A percentile compares a stretch with the other conserved stretches of the same genome.
Evolutionary conservation across 1,284 basidiomycete species (phyloP).

Genomic region (Sphaerobolus stellatus): DNA sequence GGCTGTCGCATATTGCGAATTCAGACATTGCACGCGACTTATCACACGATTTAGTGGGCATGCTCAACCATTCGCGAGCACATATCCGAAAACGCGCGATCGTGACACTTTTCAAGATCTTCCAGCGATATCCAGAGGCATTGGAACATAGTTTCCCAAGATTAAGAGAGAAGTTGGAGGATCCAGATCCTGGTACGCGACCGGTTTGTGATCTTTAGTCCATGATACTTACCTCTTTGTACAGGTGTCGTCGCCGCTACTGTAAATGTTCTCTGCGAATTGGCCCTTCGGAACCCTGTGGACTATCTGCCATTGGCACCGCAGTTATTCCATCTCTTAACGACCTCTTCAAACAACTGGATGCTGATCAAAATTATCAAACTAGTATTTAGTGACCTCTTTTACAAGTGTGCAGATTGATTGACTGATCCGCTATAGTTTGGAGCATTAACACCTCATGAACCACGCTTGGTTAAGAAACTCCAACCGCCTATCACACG

Average conservation of each 20-base stretch:
- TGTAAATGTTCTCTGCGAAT: slow-evolving; percentile 93
- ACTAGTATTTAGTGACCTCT: slow-evolving; percentile 54
- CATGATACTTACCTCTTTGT: slow-evolving; percentile 1
- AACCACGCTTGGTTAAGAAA: slow-evolving; percentile 92
- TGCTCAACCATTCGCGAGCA: slow-evolving; percentile 89
- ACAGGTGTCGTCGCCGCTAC: slow-evolving; percentile 91
- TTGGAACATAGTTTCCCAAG: slow-evolving; percentile 64
- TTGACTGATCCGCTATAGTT: slow-evolving; percentile 54
- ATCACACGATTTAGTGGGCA: slow-evolving; percentile 79
- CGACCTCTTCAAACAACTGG: slow-evolving; percentile 97
- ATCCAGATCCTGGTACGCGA: slow-evolving; percentile 71
- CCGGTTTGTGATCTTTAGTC: slow-evolving; percentile 4
- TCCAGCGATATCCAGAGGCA: slow-evolving; percentile 79
- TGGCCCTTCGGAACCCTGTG: slow-evolving; percentile 75
- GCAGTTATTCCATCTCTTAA: slow-evolving; percentile 92
- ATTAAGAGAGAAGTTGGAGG: slow-evolving; percentile 83
- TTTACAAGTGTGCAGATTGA: slow-evolving; percentile 10
- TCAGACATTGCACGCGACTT: slow-evolving; percentile 88
- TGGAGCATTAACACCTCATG: slow-evolving; percentile 85
- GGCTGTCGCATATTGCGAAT: slow-evolving; percentile 86
- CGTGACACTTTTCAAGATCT: slow-evolving; percentile 75
- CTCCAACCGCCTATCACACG: slow-evolving; percentile 91
- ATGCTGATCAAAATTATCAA: slow-evolving; percentile 99
- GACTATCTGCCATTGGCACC: slow-evolving; percentile 87
- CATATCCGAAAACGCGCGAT: slow-evolving; percentile 89